Base-by-base conservation (phyloP, 352 stramenopile species). In the Thalassiosira livingstoniorum region DNA sequence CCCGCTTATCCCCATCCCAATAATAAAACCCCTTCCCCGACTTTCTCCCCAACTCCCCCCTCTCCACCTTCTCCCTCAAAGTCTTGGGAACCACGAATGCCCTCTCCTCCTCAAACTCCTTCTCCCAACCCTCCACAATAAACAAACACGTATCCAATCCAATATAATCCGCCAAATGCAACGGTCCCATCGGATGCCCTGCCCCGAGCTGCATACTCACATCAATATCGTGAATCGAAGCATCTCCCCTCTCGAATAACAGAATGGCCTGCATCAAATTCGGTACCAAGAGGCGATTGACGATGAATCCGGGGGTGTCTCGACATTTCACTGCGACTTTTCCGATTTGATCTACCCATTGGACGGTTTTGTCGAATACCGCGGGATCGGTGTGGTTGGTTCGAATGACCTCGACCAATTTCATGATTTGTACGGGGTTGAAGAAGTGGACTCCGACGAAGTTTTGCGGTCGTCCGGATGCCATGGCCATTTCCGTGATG, bases 381-480 rank as follows among this genome's bases (percentile, higher is more conserved):
- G 83, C 90, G 4, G 89, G 83, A 88, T 98, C 94, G 13, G 97
- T 99, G 25, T 94, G 84, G 23, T 98, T 92, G n/a, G 97, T 98
- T 39, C 91, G 82, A 70, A 99, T 95, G 25, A 99, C 97, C 84
- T 99, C 97, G 11, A 99, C 97, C 25, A 99, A 93, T 92, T 93
- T 93, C 90, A 95, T 96, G 27, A 95, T 84, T 76, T 96, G 92
- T 65, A 98, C 96, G 0, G 97, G 97, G 87, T 99, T 99, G 92
- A 99, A 99, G 88, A 99, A 99, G 86, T 99, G 97, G n/a, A 99
- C 90, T 2, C 97, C 97, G 0, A 99, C 95, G 80, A 98, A 97
- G 45, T 97, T 95, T 25, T 96, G 88, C 3, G 97, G 91, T 43
- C 97, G 90, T 35, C 96, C 96, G 3, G 95, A 98, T 57, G 96